phyloP scores from a whole-genome alignment of 2,329 filamentous ascomycete genomes.

The Pseudopyricularia javanii region DNA sequence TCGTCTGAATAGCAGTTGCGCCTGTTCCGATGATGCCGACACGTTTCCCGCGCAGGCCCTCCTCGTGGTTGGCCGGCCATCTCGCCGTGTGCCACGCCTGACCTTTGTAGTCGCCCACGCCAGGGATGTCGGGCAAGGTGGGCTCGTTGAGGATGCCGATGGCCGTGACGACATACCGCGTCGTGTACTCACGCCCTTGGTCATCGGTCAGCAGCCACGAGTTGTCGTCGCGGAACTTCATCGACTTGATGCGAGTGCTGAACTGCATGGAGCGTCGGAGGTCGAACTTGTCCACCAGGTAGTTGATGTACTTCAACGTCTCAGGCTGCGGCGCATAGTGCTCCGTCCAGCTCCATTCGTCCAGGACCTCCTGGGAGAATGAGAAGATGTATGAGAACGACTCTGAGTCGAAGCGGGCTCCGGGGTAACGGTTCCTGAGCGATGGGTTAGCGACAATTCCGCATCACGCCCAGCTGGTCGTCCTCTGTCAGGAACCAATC shows the following conservation, averaged over 20 bases:
- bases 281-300: conserved; percentile 21
- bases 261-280: conserved; percentile 19
- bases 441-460: not conserved
- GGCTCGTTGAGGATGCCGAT: conserved; percentile 18
- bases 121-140: conserved; percentile 19
- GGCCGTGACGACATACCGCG: conserved; percentile 13
- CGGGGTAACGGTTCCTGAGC: conserved; percentile 6
- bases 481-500: not conserved
- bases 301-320: conserved; percentile 24
- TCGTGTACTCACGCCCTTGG: conserved; percentile 10
- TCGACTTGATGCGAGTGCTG: conserved; percentile 15
- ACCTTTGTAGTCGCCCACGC: conserved; percentile 15
- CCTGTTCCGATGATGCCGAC: conserved; percentile 17
- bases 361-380: conserved; percentile 25
- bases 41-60: conserved; percentile 10
- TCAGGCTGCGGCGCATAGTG: conserved; percentile 20
- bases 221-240: conserved; percentile 13
- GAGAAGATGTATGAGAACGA: conserved; percentile 30
- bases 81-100: conserved; percentile 14
- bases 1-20: conserved; percentile 16
- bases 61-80: conserved; percentile 11
- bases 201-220: conserved; percentile 16
- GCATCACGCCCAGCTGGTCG: not conserved
- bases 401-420: conserved; percentile 28
- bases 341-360: conserved; percentile 27